These are phyloP conservation scores for Alternaria triticina DNA, from an alignment of 2,329 filamentous ascomycete species.

Conservation along the genomic window DNA sequence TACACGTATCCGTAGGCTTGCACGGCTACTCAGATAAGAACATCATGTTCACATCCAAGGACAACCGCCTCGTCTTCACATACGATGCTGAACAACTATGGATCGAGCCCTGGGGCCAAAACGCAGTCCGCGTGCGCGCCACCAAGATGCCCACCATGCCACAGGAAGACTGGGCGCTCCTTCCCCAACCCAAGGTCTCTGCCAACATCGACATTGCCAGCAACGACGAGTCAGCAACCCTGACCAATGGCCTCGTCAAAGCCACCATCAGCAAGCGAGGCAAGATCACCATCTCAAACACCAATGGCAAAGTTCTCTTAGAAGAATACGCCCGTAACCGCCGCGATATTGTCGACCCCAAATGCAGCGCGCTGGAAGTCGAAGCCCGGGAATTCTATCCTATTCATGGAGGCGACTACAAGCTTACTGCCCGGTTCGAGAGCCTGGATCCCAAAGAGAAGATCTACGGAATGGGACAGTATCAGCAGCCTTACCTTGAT, in stretches of 20 bases:
- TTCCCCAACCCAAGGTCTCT: slow-evolving; percentile 4
- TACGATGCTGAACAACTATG: slow-evolving; percentile 58
- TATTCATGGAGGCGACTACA: slow-evolving; percentile 60
- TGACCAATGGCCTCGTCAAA: slow-evolving; percentile 58
- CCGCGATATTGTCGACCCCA: slow-evolving; percentile 61
- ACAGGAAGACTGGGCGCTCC: slow-evolving; percentile 35
- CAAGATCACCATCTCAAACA: slow-evolving; percentile 56
- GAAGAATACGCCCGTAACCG: slow-evolving; percentile 63
- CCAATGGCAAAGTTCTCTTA: slow-evolving; percentile 54
- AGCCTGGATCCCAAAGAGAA: slow-evolving; percentile 61
- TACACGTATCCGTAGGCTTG: background rate
- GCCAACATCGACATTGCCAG: slow-evolving; percentile 14
- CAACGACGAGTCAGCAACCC: slow-evolving; percentile 43
- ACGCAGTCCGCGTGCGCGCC: slow-evolving; percentile 57
- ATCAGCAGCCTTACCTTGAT: slow-evolving; percentile 69
- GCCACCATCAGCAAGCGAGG: slow-evolving; percentile 56
- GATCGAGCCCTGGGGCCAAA: slow-evolving; percentile 58
- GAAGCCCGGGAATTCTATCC: slow-evolving; percentile 65
- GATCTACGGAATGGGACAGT: slow-evolving; percentile 74
- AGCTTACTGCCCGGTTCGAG: slow-evolving; percentile 66
- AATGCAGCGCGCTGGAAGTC: slow-evolving; percentile 64
- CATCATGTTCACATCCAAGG: slow-evolving; percentile 3
- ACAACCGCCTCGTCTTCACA: slow-evolving; percentile 60
- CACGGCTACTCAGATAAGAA: background rate
- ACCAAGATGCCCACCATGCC: slow-evolving; percentile 49